Conservation (phyloP, 2,329 filamentous ascomycete genomes). For the Gnomoniopsis smithogilvyi region DNA sequence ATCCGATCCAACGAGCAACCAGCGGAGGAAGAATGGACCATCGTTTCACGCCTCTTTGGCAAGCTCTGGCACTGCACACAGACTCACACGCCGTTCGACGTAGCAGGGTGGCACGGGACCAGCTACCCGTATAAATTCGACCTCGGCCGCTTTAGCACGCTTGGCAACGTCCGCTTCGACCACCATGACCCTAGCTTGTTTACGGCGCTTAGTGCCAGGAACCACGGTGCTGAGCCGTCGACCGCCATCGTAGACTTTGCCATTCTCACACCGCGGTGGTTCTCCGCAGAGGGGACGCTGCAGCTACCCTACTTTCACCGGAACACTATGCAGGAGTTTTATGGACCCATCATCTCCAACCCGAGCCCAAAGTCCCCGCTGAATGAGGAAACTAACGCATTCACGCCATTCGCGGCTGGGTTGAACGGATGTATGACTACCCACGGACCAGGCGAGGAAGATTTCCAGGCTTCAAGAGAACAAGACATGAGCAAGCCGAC, state of each 20-base stretch:
- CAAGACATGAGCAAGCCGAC: slow-evolving; percentile 25
- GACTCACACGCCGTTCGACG: slow-evolving; percentile 61
- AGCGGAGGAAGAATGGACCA: slow-evolving; percentile 29
- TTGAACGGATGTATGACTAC: slow-evolving; percentile 58
- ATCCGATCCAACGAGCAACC: slow-evolving; percentile 8
- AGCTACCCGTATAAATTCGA: slow-evolving; percentile 67
- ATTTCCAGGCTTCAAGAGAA: slow-evolving; percentile 43
- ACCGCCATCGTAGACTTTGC: slow-evolving; percentile 57
- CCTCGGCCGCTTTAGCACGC: slow-evolving; percentile 59
- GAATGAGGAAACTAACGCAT: slow-evolving; percentile 37
- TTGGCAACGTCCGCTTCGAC: slow-evolving; percentile 61
- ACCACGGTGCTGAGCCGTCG: slow-evolving; percentile 39
- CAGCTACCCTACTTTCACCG: slow-evolving; percentile 56
- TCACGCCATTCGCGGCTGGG: slow-evolving; percentile 39
- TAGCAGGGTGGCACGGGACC: slow-evolving; percentile 65
- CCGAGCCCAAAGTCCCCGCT: slow-evolving; percentile 35
- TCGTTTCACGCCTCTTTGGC: slow-evolving; percentile 56
- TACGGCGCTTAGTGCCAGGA: slow-evolving; percentile 52
- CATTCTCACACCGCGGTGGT: slow-evolving; percentile 57
- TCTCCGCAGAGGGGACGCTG: slow-evolving; percentile 56
- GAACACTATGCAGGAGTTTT: slow-evolving; percentile 48
- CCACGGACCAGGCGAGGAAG: slow-evolving; percentile 44
- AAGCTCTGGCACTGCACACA: slow-evolving; percentile 56
- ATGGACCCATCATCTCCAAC: slow-evolving; percentile 39
- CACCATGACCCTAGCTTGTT: slow-evolving; percentile 65